A percentile compares a stretch with the other conserved stretches of the same genome.
phyloP scores from a whole-genome alignment of 73 alveolate species.

The Paramecium tetraurelia region DNA sequence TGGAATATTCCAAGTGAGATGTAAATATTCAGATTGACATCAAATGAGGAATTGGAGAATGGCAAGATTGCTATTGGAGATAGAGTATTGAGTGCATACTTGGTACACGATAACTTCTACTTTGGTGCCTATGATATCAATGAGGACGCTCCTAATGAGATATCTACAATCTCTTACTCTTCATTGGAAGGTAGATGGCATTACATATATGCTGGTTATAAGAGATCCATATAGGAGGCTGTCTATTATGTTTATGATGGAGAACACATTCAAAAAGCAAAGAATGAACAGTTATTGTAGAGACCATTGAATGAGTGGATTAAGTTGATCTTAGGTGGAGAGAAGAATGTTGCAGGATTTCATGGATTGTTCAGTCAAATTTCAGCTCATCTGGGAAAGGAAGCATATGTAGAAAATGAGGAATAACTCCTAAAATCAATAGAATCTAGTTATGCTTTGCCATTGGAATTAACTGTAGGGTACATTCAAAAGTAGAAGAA shows the following conservation, averaged over 20 bases:
- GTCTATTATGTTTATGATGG: slow-evolving; percentile 27
- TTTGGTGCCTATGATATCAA: slow-evolving; percentile 39
- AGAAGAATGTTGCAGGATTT: not conserved
- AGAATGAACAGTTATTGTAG: not conserved
- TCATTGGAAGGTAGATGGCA: slow-evolving; percentile 34
- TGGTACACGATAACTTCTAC: not conserved
- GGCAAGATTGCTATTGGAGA: not conserved
- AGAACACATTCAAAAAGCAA: not conserved
- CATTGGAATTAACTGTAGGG: not conserved
- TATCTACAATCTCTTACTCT: not conserved
- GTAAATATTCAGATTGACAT: slow-evolving; percentile 20
- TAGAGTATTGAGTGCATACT: slow-evolving; percentile 21
- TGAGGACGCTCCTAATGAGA: slow-evolving; percentile 28
- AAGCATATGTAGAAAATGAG: not conserved
- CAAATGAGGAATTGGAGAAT: not conserved
- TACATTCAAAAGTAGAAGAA: not conserved
- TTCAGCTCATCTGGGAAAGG: not conserved
- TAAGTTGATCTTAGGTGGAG: slow-evolving; percentile 13
- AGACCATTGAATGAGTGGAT: not conserved
- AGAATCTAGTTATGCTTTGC: not conserved
- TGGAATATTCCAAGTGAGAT: not conserved
- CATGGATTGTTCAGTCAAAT: not conserved
- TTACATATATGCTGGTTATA: slow-evolving; percentile 20
- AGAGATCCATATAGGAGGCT: not conserved
- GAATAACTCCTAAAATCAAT: not conserved